phyloP scores from a whole-genome alignment of 73 alveolate genomes.

The Paramecium sonneborni region DNA sequence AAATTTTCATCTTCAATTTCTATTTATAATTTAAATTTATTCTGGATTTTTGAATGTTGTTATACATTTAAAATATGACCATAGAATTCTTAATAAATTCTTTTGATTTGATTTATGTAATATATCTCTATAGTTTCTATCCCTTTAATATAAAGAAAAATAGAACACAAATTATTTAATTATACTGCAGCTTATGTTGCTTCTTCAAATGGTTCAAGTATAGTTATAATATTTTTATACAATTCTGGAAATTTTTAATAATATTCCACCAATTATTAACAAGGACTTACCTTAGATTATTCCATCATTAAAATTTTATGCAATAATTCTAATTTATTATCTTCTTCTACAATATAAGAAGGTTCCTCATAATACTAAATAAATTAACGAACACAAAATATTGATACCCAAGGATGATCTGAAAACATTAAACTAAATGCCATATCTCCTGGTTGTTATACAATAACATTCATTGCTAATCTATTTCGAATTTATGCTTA shows the following conservation, averaged over 20 bases:
- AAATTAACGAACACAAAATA: background rate
- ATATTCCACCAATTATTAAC: background rate
- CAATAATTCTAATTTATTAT: constrained; percentile 17
- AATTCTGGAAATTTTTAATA: background rate
- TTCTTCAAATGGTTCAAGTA: constrained; percentile 35
- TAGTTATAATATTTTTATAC: background rate
- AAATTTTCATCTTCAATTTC: constrained; percentile 31
- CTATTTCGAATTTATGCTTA: background rate
- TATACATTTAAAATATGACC: background rate
- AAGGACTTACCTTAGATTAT: background rate
- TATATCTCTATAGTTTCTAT: background rate
- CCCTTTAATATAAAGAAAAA: background rate
- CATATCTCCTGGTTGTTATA: constrained; percentile 2
- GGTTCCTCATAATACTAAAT: background rate
- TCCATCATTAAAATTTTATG: constrained; percentile 16
- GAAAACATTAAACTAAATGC: background rate
- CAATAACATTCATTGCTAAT: background rate
- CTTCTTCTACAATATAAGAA: background rate
- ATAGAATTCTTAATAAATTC: background rate
- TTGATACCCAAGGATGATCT: constrained; percentile 50
- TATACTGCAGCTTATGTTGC: constrained; percentile 32
- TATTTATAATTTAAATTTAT: background rate
- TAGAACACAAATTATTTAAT: background rate
- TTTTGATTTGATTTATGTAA: constrained; percentile 20
- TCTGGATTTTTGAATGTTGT: background rate